Evolutionary conservation across 1,284 basidiomycete genomes (phyloP), one percentile per base, ranked within the genome.

Genomic region (Puccinia hordei): DNA sequence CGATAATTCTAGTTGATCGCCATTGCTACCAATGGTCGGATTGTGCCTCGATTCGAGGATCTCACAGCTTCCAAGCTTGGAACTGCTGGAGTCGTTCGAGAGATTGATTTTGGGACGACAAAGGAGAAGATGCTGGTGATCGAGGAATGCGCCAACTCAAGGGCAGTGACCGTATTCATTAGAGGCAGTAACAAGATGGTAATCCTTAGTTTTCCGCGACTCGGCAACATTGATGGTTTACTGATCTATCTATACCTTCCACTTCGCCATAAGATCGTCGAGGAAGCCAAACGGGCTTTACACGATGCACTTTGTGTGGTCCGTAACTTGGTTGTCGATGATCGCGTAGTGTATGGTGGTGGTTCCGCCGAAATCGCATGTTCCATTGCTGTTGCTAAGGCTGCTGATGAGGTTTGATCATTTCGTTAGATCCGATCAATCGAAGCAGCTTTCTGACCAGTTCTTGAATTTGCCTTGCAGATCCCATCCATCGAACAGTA

Each of bases 101-200:
- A 99, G 87, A 87, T 99, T 63, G 90, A 93, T 5, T 99, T 99
- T 86, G 97, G 97, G 74, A 99, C 96, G 10, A 99, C 96, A 19
- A 90, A 93, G 82, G 96, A 99, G 87, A 97, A 97, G 88, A 99
- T 99, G 97, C 90, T 99, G 81, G 92, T 99, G 82, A 96, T 99
- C 84, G 96, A 99, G 86, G 94, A 99, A 85, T 98, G 96, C 84
- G 96, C 96, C 74, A 99, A 99, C 87, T 91, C 93, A 17, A 90
- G 95, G 74, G 95, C 97, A 33, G 96, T 98, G 57, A 99, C 96
- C 10, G 92, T 99, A 83, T 99, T 99, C 85, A 94, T 99, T 12
- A 90, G 96, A 57, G 96, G 97, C 51, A 94, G 92, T 85, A 99
- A 99, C 88, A 99, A 99, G 88, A 99, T 99, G 96, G 94, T 94